phyloP scores from a whole-genome alignment of 2,329 filamentous ascomycete species.

The Juglanconis sp. region DNA sequence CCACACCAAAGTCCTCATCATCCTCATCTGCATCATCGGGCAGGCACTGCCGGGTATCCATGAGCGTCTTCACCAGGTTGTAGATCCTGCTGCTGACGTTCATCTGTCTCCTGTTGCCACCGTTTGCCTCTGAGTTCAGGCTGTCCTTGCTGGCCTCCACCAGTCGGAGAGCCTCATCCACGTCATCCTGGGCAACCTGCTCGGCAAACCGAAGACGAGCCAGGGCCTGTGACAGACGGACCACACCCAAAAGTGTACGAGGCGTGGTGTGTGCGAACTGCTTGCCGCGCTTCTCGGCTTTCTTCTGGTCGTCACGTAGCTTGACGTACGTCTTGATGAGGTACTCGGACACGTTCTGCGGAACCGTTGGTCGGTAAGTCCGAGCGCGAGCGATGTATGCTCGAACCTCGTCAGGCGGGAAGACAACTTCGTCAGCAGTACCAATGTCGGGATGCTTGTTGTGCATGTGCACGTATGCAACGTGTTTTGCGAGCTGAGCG shows the following conservation, averaged over 20 bases:
- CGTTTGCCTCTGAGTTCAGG: conserved; percentile 66
- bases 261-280: conserved; percentile 93
- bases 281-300: conserved; percentile 85
- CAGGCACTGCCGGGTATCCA: conserved; percentile 80
- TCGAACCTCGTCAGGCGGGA: conserved; percentile 88
- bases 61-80: conserved; percentile 85
- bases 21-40: conserved; percentile 62
- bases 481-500: conserved; percentile 91
- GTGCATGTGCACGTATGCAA: conserved; percentile 96
- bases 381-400: conserved; percentile 94
- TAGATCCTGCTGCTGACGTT: conserved; percentile 90
- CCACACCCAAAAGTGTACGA: conserved; percentile 85
- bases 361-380: conserved; percentile 82
- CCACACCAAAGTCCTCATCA: conserved; percentile 51
- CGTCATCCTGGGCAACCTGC: conserved; percentile 83
- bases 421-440: conserved; percentile 60
- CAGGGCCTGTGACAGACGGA: conserved; percentile 90
- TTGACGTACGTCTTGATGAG: conserved; percentile 96
- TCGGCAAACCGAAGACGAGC: conserved; percentile 87
- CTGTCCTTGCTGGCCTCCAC: conserved; percentile 92
- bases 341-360: conserved; percentile 85
- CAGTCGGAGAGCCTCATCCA: conserved; percentile 89
- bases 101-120: conserved; percentile 59
- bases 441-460: conserved; percentile 80
- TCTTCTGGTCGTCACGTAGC: conserved; percentile 86